A percentile compares a stretch with the other conserved stretches of the same genome.
These are phyloP conservation scores for Graphilbum sp. DNA, from an alignment of 2,329 filamentous ascomycete genomes.

Conservation along the genomic window DNA sequence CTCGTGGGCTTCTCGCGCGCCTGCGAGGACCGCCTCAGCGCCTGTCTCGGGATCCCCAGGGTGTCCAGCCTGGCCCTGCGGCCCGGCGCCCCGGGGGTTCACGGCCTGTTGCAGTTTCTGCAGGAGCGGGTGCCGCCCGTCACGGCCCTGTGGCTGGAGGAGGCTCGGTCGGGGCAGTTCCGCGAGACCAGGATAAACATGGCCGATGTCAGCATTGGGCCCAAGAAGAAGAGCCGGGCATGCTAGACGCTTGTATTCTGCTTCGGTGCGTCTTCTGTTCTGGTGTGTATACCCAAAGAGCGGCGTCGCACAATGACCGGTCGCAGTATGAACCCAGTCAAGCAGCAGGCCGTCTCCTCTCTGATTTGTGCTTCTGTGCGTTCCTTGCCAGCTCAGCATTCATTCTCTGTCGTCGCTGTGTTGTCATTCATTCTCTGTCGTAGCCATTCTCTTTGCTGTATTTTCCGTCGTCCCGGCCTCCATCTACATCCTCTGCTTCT, in stretches of 20 bases:
- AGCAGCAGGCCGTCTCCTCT: no score
- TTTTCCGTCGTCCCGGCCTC: no score
- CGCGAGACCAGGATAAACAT: conserved; percentile 30
- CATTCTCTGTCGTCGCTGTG: no score
- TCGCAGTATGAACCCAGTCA: no score
- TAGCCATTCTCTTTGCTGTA: no score
- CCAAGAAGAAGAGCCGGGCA: conserved; percentile 16
- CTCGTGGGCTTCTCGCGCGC: conserved; percentile 47
- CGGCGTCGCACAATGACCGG: no score
- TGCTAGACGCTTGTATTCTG: not conserved
- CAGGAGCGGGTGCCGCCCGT: conserved; percentile 33
- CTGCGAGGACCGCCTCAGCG: conserved; percentile 39
- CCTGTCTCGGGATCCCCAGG: conserved; percentile 41
- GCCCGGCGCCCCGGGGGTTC: conserved; percentile 37
- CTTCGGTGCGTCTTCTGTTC: no score
- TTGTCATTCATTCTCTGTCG: no score
- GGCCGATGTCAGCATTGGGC: conserved; percentile 23
- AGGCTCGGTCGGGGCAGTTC: conserved; percentile 23
- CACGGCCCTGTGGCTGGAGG: conserved; percentile 38
- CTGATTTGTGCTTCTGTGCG: no score
- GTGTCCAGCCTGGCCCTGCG: conserved; percentile 48
- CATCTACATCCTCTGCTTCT: no score
- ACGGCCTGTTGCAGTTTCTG: conserved; percentile 39
- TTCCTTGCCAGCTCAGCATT: no score
- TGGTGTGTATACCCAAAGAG: no score